Percentiles rank a stretch among this genome's conserved stretches.
phyloP scores from a whole-genome alignment of 2,329 filamentous ascomycete species.

The Diaporthe eres region DNA sequence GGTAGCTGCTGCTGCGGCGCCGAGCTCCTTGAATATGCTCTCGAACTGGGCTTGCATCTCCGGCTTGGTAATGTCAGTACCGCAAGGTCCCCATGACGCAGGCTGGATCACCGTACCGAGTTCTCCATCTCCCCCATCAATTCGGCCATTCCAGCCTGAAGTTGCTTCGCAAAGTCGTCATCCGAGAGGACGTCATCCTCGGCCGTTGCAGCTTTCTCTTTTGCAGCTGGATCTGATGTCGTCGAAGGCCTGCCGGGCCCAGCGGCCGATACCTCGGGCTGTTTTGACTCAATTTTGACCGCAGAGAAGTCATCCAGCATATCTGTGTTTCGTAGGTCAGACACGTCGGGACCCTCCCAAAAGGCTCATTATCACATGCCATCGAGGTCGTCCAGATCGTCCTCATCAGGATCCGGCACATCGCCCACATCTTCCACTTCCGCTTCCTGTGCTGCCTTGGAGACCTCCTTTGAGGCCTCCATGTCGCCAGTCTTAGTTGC shows the following conservation, averaged over 20 bases:
- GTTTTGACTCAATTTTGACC: conserved; percentile 68
- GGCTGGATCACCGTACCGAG: conserved; percentile 61
- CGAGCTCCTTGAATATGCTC: conserved; percentile 80
- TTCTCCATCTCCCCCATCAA: conserved; percentile 80
- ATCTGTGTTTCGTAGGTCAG: conserved; percentile 66
- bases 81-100: not conserved
- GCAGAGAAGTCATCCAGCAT: conserved; percentile 92
- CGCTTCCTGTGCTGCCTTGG: conserved; percentile 46
- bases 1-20: conserved; percentile 60
- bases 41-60: conserved; percentile 87
- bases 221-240: conserved; percentile 43
- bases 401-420: conserved; percentile 91
- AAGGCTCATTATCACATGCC: conserved; percentile 63
- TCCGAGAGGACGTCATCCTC: conserved; percentile 68
- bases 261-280: conserved; percentile 47
- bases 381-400: conserved; percentile 92
- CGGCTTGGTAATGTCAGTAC: conserved; percentile 56
- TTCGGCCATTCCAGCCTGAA: conserved; percentile 92
- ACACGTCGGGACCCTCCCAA: conserved; percentile 6
- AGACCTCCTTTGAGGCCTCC: conserved; percentile 42
- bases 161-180: conserved; percentile 84
- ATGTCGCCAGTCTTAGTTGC: conserved; percentile 41
- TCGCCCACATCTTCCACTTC: conserved; percentile 60
- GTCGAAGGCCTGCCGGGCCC: conserved; percentile 46
- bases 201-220: conserved; percentile 47